Evolutionary conservation across 495 filamentous ascomycete species (phyloP).

Genomic region (Amorphotheca resinae): DNA sequence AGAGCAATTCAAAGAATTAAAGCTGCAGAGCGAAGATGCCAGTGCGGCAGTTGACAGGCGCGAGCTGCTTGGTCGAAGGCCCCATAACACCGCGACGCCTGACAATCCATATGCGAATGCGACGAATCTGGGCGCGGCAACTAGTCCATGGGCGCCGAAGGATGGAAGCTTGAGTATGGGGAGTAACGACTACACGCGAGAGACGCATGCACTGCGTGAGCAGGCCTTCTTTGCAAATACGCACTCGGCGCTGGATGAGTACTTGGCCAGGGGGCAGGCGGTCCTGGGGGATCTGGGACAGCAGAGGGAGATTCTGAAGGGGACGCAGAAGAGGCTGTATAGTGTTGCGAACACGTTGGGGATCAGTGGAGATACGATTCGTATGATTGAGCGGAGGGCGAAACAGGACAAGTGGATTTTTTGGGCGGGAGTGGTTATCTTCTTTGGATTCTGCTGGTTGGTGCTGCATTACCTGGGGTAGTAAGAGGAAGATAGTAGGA

Average conservation of each 20-base stretch:
- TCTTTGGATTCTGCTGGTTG: slow-evolving; percentile 84
- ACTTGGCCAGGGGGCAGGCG: slow-evolving; percentile 77
- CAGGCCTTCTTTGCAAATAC: slow-evolving; percentile 74
- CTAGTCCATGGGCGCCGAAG: slow-evolving; percentile 12
- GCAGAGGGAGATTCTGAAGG: slow-evolving; percentile 90
- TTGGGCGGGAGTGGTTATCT: slow-evolving; percentile 74
- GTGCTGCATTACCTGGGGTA: slow-evolving; percentile 74
- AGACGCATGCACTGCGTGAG: slow-evolving; percentile 79
- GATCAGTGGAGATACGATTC: slow-evolving; percentile 87
- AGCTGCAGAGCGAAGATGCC: slow-evolving; percentile 61
- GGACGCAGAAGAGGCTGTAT: slow-evolving; percentile 80
- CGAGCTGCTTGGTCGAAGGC: slow-evolving; percentile 83
- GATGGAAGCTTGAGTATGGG: slow-evolving; percentile 23
- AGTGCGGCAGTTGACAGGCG: slow-evolving; percentile 58
- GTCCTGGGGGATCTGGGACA: slow-evolving; percentile 81
- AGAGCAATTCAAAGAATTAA: slow-evolving; percentile 61
- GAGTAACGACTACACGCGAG: slow-evolving; percentile 49
- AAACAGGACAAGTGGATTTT: slow-evolving; percentile 98
- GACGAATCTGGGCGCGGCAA: slow-evolving; percentile 19
- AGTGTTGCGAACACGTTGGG: slow-evolving; percentile 89
- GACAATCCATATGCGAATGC: slow-evolving; percentile 86
- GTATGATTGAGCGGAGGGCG: slow-evolving; percentile 86
- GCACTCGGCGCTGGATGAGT: slow-evolving; percentile 78
- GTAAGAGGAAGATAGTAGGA: slow-evolving; percentile 4
- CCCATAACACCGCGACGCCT: slow-evolving; percentile 74